Base-by-base conservation (phyloP, 768 basidiomycete genomes). In the Phaffia australis region DNA sequence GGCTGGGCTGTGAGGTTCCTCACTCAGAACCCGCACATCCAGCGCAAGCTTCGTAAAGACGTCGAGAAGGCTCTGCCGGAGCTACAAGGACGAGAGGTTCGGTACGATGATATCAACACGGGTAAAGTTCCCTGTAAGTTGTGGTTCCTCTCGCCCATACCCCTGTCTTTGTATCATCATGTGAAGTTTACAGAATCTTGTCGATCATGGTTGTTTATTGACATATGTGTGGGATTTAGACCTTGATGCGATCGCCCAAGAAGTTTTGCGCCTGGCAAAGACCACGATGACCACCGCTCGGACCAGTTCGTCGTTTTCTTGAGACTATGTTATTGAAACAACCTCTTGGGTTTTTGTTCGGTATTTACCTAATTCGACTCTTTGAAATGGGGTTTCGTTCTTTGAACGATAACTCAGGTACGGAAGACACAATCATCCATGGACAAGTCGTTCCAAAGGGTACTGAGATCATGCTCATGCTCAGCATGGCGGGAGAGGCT, bases 1-100 rank as follows among this genome's bases (percentile, higher is more conserved):
- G 49, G 60, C 27, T 61, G 60, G 60, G 49, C 52, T 18, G 25
- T 61, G 29, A 48, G 60, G 14, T 61, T 49, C 16, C 60, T 61
- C 15, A 18, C 60, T 25, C 49, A 61, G 16, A 51, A 29, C 21
- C 60, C 60, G 2, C n/a, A 50, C 42, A 18, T 61, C 16, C 60
- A 61, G 49, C 23, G 60, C 14, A 49, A 47, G 18, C 27, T 61
- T 7, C 4, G 47, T 11, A 30, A 47, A 23, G 60, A 61, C 27
- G 7, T 61, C 27, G 27, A 19, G 47, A 48, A 49, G 5, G 23
- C 14, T 11, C 48, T 61, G 19, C 48, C 60, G 23, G 25, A 21
- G 46, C 52, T 61, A 21, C n/a, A 30, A n/a, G 32, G 18, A 18
- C 60, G 29, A 29, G 48, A 48, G 35, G 49, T 48, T 29, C 49